A percentile compares a stretch with the other conserved stretches of the same genome.
Evolutionary conservation across 116 monocot species (phyloP).

Genomic region (Trichopus zeylanicus): DNA sequence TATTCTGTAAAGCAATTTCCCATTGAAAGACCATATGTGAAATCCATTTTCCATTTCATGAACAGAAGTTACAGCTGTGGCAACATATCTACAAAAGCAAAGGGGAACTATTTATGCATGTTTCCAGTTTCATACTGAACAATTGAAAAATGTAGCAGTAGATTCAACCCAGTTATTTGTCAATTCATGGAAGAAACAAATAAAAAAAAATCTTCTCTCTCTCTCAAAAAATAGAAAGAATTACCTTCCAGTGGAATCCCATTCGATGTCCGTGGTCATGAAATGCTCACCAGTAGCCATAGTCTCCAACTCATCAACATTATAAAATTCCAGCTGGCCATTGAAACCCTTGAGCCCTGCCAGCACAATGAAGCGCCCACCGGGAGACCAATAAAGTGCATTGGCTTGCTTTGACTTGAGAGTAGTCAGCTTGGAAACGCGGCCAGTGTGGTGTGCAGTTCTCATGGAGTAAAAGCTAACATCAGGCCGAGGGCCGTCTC

Average conservation of each 20-base stretch:
- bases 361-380: constrained; percentile 63
- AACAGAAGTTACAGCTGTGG: constrained; percentile 74
- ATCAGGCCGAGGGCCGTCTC: constrained; percentile 70
- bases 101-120: neutral
- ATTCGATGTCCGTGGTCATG: constrained; percentile 83
- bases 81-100: constrained; percentile 45
- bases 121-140: too few relatives aligned
- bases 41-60: constrained; percentile 98
- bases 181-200: too few relatives aligned
- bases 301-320: constrained; percentile 87
- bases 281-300: constrained; percentile 89
- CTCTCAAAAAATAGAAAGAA: too few relatives aligned
- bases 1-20: constrained; percentile 76
- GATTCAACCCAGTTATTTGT: too few relatives aligned
- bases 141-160: neutral
- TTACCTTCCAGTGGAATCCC: constrained; percentile 91
- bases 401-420: constrained; percentile 86
- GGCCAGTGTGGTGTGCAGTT: constrained; percentile 44
- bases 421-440: constrained; percentile 81
- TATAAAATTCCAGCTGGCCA: constrained; percentile 85
- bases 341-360: constrained; percentile 85
- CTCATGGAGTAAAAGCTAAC: constrained; percentile 82
- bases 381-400: constrained; percentile 84
- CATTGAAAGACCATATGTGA: constrained; percentile 86
- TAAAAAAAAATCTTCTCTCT: too few relatives aligned